Evolutionary conservation across 2,329 filamentous ascomycete genomes (phyloP).

Genomic region (Epichloe brachyelytri): DNA sequence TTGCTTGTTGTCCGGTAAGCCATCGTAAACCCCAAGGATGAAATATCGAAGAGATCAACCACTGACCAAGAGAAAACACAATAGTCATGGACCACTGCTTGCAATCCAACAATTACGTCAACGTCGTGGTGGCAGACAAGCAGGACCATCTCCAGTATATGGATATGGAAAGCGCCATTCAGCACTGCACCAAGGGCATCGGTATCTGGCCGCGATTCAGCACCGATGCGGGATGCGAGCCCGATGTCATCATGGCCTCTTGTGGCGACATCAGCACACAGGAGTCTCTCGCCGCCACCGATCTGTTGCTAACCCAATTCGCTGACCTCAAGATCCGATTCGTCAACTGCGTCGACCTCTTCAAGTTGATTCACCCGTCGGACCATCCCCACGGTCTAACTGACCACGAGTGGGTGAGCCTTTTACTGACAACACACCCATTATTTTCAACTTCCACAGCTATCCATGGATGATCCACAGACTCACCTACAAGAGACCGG

Average conservation of each 20-base stretch:
- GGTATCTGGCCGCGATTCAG: constrained; percentile 69
- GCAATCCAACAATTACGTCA: constrained; percentile 63
- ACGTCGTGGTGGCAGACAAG: constrained; percentile 69
- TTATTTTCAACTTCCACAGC: constrained; percentile 77
- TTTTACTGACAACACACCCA: constrained; percentile 58
- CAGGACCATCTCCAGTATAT: constrained; percentile 67
- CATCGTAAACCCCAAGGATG: neutral
- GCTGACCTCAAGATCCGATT: constrained; percentile 64
- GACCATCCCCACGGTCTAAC: constrained; percentile 64
- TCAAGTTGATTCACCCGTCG: constrained; percentile 58
- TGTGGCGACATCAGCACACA: constrained; percentile 65
- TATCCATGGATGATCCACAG: constrained; percentile 73
- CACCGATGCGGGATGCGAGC: constrained; percentile 54
- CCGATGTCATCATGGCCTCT: constrained; percentile 63
- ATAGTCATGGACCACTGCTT: constrained; percentile 60
- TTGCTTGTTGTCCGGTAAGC: constrained; percentile 49
- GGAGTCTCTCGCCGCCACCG: constrained; percentile 62
- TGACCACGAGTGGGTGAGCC: constrained; percentile 49
- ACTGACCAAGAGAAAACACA: constrained; percentile 14
- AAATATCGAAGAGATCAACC: neutral
- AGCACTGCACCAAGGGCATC: constrained; percentile 66
- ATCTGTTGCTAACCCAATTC: constrained; percentile 57
- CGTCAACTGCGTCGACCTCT: constrained; percentile 70
- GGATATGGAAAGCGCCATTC: constrained; percentile 57
- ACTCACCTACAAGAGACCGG: constrained; percentile 62